Evolutionary conservation across 768 basidiomycete genomes (phyloP), one percentile per base, ranked within the genome.

Genomic region (Pulveroboletus ravenelii): DNA sequence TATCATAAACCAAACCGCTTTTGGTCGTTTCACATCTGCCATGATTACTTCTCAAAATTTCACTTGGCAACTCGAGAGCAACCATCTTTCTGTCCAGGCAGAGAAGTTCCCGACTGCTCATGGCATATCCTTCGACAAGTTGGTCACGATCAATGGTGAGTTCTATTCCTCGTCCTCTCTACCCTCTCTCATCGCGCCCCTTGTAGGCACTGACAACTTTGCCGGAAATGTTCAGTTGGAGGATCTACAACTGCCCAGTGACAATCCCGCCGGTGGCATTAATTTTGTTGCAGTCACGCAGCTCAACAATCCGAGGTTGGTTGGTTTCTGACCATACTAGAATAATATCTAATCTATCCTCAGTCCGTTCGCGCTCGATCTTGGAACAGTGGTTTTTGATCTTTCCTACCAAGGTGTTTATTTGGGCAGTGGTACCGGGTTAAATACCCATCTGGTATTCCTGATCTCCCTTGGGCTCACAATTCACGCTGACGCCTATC

Each of bases 21-120:
- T 89, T 57, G 79, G 78, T 50, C 72, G 70, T 18, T 88, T 88
- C 65, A 76, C 84, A 2, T 68, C 68, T 37, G 67, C 72, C 30
- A 72, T 89, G 75, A 87, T 89, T 62, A 88, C 83, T 0, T 75
- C 78, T 41, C 70, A 70, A 41, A 80, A 75, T 50, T 88, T 89
- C 58, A 86, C 80, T 1, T 89, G 87, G 86, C 72, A 74, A 48
- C 66, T 89, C 37, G 60, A 69, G 15, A 84, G 77, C 50, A 62
- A 75, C n/a, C 74, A 76, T 54, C 72, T 88, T 35, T 71, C 71
- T 7, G 84, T 85, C 10, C 79, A 81, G 47, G 86, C 87, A 3
- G 68, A 78, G 52, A 83, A 81, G 54, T 85, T 88, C 59, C 85
- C 85, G 3, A 73, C 76, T 3, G 78, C 83, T 4, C 81, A 82